Base-by-base conservation (phyloP, 148 eudicot genomes). In the Camellia sinensis region DNA sequence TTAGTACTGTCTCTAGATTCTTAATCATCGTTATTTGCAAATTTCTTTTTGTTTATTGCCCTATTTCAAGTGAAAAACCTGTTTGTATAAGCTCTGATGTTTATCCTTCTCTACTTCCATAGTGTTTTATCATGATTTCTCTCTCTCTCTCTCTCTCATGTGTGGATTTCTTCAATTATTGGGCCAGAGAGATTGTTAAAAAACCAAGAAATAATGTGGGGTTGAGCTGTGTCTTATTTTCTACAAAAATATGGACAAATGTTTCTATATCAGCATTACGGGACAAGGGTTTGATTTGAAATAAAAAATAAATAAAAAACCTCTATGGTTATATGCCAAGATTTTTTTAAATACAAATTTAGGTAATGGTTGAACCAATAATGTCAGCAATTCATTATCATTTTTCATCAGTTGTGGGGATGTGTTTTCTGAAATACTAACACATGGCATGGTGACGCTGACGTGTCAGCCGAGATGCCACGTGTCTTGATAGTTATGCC, bases 81-180 rank as follows among this genome's bases (percentile, higher is more conserved):
- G 17, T 4, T 18, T 60, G 5, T 17, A 60, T 4, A 17, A 17
- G 21, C 21, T 60, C 18, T 60, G 40, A 21, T 65, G 43, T 65
- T 22, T 65, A 65, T 65, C 68, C 43, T 21, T 13, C 48, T 13
- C 1, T 22, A 2, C 10, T 67, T 41, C 22, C 71, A 67, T 41
- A 67, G 13, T 37, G 11, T 17, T 13, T 19, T 67, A 57, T 37
- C 2, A 48, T 48, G 7, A 48, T 48, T 48, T 12, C 46, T 13
- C 17, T 40, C 70, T 68, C 46, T 67, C 46, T 15, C 12, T 7
- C 50, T 68, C 21, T 41, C 70, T 52, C 37, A 69, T 15, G 56
- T 63, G 50, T 67, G 46, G 67, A 65, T 73, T 67, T 75, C 71
- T 81, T 67, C 74, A 75, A 74, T 67, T 37, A 74, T 81, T 75